Conservation (phyloP, 768 basidiomycete species). For the Suillus plorans region DNA sequence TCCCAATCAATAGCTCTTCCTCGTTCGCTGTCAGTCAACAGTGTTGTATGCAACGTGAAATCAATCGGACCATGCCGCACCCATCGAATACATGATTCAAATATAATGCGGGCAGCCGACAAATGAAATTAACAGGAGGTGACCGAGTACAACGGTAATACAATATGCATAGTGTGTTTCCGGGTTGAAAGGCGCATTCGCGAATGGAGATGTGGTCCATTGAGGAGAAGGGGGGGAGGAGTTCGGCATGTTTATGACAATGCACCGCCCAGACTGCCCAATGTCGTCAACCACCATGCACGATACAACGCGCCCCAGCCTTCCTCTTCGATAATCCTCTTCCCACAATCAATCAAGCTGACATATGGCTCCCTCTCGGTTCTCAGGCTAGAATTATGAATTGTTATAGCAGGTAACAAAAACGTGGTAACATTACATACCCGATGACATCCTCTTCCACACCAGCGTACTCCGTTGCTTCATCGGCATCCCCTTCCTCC, state of each 20-base stretch:
- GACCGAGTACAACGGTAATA: conserved; percentile 16
- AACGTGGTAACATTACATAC: conserved; percentile 37
- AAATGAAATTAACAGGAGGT: background rate
- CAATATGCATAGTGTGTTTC: conserved; percentile 4
- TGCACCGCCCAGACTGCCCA: conserved; percentile 59
- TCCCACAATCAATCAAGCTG: conserved; percentile 72
- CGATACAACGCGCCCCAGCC: conserved; percentile 73
- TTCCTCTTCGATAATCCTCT: conserved; percentile 78
- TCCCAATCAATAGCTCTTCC: background rate
- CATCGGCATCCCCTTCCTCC: conserved; percentile 62
- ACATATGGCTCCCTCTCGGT: conserved; percentile 78
- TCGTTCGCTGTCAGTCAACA: background rate
- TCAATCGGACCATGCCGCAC: background rate
- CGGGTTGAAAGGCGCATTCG: background rate
- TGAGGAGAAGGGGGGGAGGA: background rate
- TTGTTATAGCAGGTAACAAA: background rate
- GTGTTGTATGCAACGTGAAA: background rate
- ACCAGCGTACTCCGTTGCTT: conserved; percentile 61
- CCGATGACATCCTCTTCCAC: conserved; percentile 84
- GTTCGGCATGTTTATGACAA: conserved; percentile 25
- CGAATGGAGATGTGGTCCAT: background rate
- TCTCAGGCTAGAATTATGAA: conserved; percentile 49
- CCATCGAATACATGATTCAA: background rate
- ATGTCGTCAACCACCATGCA: conserved; percentile 82
- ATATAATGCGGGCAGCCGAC: too few relatives aligned